These are phyloP conservation scores for Vigna angularis DNA, from an alignment of 306 rosid genomes.

Conservation along the genomic window DNA sequence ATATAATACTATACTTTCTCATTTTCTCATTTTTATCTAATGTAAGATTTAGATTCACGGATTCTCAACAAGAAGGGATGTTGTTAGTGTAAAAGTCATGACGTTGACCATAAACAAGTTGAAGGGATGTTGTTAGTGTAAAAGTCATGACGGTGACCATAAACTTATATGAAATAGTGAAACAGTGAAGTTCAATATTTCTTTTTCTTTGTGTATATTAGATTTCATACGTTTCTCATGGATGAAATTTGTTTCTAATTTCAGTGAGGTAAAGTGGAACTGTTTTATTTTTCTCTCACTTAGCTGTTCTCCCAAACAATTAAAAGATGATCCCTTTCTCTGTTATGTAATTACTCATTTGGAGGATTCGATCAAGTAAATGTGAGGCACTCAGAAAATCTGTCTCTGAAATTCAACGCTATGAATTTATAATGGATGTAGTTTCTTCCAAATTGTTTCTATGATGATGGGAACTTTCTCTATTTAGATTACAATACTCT, in stretches of 20 bases:
- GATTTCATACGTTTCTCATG: constrained; percentile 7
- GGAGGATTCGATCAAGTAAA: background rate
- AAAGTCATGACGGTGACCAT: background rate
- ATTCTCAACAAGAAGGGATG: background rate
- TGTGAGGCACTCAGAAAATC: background rate
- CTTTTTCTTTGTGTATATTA: background rate
- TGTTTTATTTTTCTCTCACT: background rate
- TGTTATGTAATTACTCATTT: background rate
- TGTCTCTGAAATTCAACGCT: background rate
- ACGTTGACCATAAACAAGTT: background rate
- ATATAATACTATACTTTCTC: too few relatives aligned
- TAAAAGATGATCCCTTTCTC: background rate
- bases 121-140: background rate
- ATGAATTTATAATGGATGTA: background rate
- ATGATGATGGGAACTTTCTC: background rate
- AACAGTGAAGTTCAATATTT: background rate
- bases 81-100: background rate
- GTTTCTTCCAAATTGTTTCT: background rate
- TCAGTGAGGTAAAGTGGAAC: background rate
- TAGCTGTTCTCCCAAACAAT: background rate
- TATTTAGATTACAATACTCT: background rate
- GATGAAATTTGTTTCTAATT: background rate
- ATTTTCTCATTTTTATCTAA: too few relatives aligned
- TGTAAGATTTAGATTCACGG: too few relatives aligned
- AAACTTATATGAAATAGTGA: background rate